Evolutionary conservation across 2,329 filamentous ascomycete genomes (phyloP).

Genomic region (Aspergillus niger): DNA sequence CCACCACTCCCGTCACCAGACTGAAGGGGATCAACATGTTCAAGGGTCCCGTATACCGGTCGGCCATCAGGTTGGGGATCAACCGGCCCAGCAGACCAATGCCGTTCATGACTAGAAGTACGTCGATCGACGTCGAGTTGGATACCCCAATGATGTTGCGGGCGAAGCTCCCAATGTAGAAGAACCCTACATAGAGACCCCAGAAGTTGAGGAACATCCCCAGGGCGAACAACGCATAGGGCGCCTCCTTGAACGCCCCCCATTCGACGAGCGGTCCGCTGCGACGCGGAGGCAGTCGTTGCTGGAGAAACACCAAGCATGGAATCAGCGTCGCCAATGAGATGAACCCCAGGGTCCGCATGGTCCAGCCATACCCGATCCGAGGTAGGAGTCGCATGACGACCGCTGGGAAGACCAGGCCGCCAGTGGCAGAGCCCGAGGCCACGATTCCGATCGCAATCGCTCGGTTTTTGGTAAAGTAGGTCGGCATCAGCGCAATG

Average conservation of each 20-base stretch:
- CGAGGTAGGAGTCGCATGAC: constrained; percentile 59
- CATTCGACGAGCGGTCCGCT: constrained; percentile 56
- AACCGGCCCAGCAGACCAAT: constrained; percentile 61
- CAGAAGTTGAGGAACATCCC: constrained; percentile 52
- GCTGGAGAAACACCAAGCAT: constrained; percentile 49
- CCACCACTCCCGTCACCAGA: constrained; percentile 44
- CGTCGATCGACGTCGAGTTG: constrained; percentile 55
- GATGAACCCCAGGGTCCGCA: constrained; percentile 63
- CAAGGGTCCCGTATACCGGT: constrained; percentile 59
- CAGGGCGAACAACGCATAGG: constrained; percentile 49
- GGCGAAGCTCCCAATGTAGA: constrained; percentile 49
- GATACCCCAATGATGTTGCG: constrained; percentile 44
- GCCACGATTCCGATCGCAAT: constrained; percentile 63
- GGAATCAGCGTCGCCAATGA: constrained; percentile 52
- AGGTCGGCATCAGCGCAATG: constrained; percentile 59
- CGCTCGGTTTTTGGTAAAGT: constrained; percentile 61
- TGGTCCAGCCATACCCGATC: constrained; percentile 66
- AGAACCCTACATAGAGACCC: constrained; percentile 58
- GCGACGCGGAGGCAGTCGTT: constrained; percentile 53
- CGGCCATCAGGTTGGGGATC: constrained; percentile 60
- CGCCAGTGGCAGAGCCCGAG: constrained; percentile 63
- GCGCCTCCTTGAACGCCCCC: constrained; percentile 53
- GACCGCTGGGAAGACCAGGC: constrained; percentile 64
- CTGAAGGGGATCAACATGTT: constrained; percentile 61
- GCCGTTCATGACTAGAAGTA: constrained; percentile 67